A percentile compares a stretch with the other conserved stretches of the same genome.
These are phyloP conservation scores for Phtheirospermum japonicum DNA, from an alignment of 257 asterid genomes.

Conservation along the genomic window DNA sequence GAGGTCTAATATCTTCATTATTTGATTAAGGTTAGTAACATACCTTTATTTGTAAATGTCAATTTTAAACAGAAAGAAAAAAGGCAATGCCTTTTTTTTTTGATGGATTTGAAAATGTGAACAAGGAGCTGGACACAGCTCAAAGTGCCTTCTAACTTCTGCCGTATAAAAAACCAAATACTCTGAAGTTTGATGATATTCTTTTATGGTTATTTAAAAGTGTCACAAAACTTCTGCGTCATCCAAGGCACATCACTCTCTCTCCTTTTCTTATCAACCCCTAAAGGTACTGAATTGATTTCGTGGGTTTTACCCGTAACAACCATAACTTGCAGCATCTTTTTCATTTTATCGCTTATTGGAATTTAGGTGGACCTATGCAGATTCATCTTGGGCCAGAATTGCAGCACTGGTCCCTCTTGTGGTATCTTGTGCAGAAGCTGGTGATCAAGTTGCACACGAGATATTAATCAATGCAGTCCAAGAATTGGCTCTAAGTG, in stretches of 20 bases:
- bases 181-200: background rate
- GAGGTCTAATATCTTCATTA: too few species aligned
- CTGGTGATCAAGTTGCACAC: slow-evolving; percentile 79
- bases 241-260: background rate
- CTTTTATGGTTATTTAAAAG: slow-evolving; percentile 4
- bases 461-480: slow-evolving; percentile 75
- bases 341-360: slow-evolving; percentile 47
- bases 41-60: too few species aligned
- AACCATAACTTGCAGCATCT: slow-evolving; percentile 27
- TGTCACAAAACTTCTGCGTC: background rate
- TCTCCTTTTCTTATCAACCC: background rate
- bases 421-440: slow-evolving; percentile 91
- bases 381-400: slow-evolving; percentile 98
- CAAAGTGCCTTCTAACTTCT: too few species aligned
- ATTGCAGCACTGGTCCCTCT: slow-evolving; percentile 93
- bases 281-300: slow-evolving; percentile 10
- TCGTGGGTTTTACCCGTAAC: slow-evolving; percentile 14
- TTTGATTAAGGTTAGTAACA: too few species aligned
- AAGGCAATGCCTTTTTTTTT: too few species aligned
- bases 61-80: too few species aligned
- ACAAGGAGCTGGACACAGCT: too few species aligned
- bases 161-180: background rate
- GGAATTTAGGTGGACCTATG: slow-evolving; percentile 98
- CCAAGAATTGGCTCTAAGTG: slow-evolving; percentile 74
- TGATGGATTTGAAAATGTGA: too few species aligned